Base-by-base conservation (phyloP, 371 early-diverging fungal genomes). In the Gilbertella persicaria region DNA sequence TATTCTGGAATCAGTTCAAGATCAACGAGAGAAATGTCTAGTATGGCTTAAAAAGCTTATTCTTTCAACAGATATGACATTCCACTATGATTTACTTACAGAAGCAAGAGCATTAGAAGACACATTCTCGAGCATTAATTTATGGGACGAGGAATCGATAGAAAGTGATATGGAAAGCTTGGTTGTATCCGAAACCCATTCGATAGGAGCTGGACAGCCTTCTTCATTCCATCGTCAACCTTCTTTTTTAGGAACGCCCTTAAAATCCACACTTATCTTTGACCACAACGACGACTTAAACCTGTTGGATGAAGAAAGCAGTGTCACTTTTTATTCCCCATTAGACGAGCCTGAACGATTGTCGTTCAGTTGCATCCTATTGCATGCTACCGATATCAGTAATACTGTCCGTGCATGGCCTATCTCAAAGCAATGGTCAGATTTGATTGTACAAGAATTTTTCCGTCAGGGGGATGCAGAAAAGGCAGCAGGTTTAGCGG, bases 391-490 rank as follows among this genome's bases (percentile, higher is more conserved):
- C 21, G 96, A 95, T 53, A 91, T 94, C 25, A 89, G 89, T 50
- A 95, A 95, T 55, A 85, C 96, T 0, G 88, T 90, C 24, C 82
- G 92, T 16, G 89, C 93, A 2, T 92, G 91, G 88, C 62, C 74
- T 7, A 73, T 92, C 39, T 93, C 89, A 53, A 91, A 91, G 62
- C 84, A 83, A 53, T 96, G 96, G 96, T 88, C 92, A 4, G 91
- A 92, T 61, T 61, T 90, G 55, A 87, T 94, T 43, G 84, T 91
- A 1, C 75, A 84, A 61, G 96, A 96, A 64, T 94, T 93, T 51
- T 91, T 90, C 55, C 68, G 78, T 21, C 96, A 96, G 58, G 94
- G 94, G n/a, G 92, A 96, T 51, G 68, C 83, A 20, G 96, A 96
- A 55, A 86, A 85, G 60, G 40, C 58, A 4, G 77, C 84, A 25